phyloP scores from a whole-genome alignment of 2,329 filamentous ascomycete species.

The Eutypella sp. region DNA sequence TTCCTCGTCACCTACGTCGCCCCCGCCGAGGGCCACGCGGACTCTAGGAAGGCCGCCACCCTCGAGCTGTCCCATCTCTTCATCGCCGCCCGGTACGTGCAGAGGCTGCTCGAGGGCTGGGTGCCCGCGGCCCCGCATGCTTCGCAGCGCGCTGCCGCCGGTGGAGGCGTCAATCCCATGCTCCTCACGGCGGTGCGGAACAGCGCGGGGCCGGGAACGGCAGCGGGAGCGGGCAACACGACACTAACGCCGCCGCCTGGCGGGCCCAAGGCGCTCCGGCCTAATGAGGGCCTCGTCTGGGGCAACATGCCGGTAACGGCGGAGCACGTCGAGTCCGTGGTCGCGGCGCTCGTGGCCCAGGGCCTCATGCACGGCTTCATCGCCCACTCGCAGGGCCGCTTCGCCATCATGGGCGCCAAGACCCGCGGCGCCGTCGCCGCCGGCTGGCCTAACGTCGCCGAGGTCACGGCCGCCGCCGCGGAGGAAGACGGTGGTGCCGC shows the following conservation, averaged over 20 bases:
- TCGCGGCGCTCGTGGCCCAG: slow-evolving; percentile 73
- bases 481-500: slow-evolving; percentile 54
- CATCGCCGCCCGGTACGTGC: slow-evolving; percentile 58
- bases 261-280: slow-evolving; percentile 43
- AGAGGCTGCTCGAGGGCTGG: slow-evolving; percentile 59
- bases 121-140: slow-evolving; percentile 31
- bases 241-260: slow-evolving; percentile 45
- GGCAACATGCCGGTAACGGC: slow-evolving; percentile 57
- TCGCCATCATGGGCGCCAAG: slow-evolving; percentile 78
- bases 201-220: slow-evolving; percentile 28
- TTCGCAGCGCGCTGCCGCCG: slow-evolving; percentile 29
- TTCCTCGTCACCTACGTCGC: slow-evolving; percentile 76
- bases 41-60: slow-evolving; percentile 62
- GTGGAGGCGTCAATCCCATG: slow-evolving; percentile 36
- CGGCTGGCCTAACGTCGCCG: slow-evolving; percentile 72
- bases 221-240: slow-evolving; percentile 16
- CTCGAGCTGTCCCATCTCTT: slow-evolving; percentile 68
- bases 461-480: slow-evolving; percentile 55
- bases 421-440: slow-evolving; percentile 58
- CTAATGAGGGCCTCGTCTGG: slow-evolving; percentile 57
- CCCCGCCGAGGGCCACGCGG: slow-evolving; percentile 35
- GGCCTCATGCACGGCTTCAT: slow-evolving; percentile 81
- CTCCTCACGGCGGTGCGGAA: slow-evolving; percentile 50
- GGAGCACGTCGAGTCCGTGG: slow-evolving; percentile 69
- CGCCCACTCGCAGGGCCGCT: slow-evolving; percentile 68